These are phyloP conservation scores for Phyllosticta citriasiana DNA, from an alignment of 2,329 filamentous ascomycete genomes.

Conservation along the genomic window DNA sequence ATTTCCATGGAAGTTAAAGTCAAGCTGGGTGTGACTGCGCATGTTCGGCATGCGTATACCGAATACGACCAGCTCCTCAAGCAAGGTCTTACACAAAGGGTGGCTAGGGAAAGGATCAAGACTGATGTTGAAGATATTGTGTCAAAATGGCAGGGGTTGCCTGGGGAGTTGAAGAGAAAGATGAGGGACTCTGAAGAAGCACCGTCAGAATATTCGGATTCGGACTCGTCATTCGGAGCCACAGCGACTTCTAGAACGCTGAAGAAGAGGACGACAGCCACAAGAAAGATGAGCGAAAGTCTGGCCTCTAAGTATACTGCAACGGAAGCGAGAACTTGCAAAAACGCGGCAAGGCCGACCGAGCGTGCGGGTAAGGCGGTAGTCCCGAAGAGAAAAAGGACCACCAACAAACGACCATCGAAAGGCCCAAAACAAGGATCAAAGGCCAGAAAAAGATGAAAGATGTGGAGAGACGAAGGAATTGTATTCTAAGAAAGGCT, in stretches of 20 bases:
- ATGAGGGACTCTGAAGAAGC: not conserved
- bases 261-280: not conserved
- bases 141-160: constrained; percentile 16
- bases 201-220: not conserved
- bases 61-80: constrained; percentile 35
- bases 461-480: not conserved
- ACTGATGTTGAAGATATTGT: constrained; percentile 17
- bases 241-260: not conserved
- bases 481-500: not conserved
- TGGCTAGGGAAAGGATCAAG: constrained; percentile 18
- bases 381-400: not conserved
- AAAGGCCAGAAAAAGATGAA: not conserved
- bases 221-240: not conserved
- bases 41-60: constrained; percentile 41
- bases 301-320: not conserved
- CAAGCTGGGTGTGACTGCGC: constrained; percentile 38
- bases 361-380: not conserved
- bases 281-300: not conserved
- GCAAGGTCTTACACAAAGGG: constrained; percentile 12
- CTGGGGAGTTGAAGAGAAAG: not conserved
- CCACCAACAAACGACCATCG: not conserved
- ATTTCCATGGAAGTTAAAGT: constrained; percentile 32
- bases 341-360: not conserved
- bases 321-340: not conserved
- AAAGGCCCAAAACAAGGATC: not conserved